A percentile compares a stretch with the other conserved stretches of the same genome.
phyloP scores from a whole-genome alignment of 139 green algal genomes.

The Diplosphaera chodatii region DNA sequence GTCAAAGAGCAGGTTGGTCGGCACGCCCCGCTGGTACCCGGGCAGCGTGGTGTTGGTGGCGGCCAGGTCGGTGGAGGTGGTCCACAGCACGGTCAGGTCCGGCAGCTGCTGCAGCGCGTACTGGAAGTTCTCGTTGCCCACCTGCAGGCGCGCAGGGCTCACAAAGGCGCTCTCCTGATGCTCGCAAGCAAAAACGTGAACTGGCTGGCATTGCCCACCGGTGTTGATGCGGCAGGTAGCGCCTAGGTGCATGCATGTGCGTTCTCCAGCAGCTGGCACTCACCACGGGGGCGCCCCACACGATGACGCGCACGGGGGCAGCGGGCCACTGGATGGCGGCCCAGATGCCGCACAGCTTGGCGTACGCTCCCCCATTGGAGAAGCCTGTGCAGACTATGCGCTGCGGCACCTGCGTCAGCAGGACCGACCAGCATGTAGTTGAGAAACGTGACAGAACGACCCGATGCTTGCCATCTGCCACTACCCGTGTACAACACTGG shows the following conservation, averaged over 20 bases:
- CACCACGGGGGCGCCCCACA: not conserved
- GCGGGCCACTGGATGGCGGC: not conserved
- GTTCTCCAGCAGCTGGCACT: too few relatives aligned
- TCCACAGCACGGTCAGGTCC: conserved; percentile 1
- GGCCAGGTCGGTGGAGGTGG: not conserved
- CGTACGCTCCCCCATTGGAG: not conserved
- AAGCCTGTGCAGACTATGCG: not conserved
- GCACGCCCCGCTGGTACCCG: not conserved
- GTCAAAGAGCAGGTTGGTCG: not conserved
- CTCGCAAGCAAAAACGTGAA: too few relatives aligned
- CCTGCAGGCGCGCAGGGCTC: too few relatives aligned
- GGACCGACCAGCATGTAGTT: too few relatives aligned
- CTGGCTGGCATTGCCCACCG: too few relatives aligned
- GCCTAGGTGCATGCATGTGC: too few relatives aligned
- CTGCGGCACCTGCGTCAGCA: conserved; percentile 1
- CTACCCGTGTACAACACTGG: too few relatives aligned
- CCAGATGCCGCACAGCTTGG: conserved; percentile 4
- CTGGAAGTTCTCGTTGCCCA: not conserved
- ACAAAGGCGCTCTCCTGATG: too few relatives aligned
- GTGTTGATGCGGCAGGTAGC: too few relatives aligned
- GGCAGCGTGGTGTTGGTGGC: not conserved
- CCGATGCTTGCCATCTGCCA: too few relatives aligned
- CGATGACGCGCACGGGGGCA: not conserved
- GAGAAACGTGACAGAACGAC: too few relatives aligned
- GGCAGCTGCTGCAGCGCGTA: conserved; percentile 1